phyloP scores from a whole-genome alignment of 257 asterid species.

The Solanum paucissectum region DNA sequence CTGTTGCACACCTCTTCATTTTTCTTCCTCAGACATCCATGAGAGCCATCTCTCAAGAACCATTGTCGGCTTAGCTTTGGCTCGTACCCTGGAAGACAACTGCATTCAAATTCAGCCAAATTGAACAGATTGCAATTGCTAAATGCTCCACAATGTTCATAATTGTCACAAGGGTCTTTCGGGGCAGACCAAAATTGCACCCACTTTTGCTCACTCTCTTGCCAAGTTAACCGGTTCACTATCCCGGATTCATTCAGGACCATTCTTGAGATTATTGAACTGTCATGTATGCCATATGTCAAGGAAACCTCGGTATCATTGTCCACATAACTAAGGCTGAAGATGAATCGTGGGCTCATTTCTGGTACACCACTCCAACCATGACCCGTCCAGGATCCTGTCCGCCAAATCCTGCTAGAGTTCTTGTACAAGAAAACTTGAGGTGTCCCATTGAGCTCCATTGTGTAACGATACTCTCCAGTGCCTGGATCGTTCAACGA shows the following conservation, averaged over 20 bases:
- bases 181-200: conserved; percentile 15
- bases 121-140: conserved; percentile 10
- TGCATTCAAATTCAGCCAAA: conserved; percentile 15
- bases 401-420: conserved; percentile 10
- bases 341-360: conserved; percentile 18
- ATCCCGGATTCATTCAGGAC: conserved; percentile 22
- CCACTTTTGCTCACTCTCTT: conserved; percentile 13
- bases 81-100: conserved; percentile 28
- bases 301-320: conserved; percentile 16
- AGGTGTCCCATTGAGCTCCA: conserved; percentile 24
- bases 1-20: conserved; percentile 4
- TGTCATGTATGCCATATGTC: conserved; percentile 6
- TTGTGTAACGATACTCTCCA: conserved; percentile 11
- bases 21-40: conserved; percentile 21
- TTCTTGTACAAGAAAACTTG: conserved; percentile 1
- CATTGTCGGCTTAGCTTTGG: conserved; percentile 18
- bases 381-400: conserved; percentile 35
- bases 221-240: conserved; percentile 17
- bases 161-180: conserved; percentile 17
- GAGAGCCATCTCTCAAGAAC: conserved; percentile 16
- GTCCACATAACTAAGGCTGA: conserved; percentile 16
- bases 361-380: conserved; percentile 27
- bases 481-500: conserved; percentile 24
- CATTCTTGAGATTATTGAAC: conserved; percentile 16
- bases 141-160: conserved; percentile 13